Evolutionary conservation across 1,284 basidiomycete species (phyloP), one percentile per base, ranked within the genome.

Genomic region (Athelia sp.): DNA sequence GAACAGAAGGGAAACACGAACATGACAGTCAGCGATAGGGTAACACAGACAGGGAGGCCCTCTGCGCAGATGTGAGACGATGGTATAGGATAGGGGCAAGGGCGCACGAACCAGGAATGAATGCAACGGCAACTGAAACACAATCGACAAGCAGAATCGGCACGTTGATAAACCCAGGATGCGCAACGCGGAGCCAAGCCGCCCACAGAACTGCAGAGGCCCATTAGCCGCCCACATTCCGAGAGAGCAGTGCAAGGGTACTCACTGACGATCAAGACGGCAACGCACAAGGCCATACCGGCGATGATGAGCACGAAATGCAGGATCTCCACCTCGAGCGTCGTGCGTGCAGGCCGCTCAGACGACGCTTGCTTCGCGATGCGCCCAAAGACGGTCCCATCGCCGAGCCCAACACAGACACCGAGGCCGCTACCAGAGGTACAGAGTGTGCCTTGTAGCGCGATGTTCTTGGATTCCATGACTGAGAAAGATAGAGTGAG

Each of bases 381-480:
- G 78, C 70, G 22, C 84, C 84, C 50, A 76, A 74, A 23, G 73
- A 77, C 3, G 82, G 84, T 24, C 62, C 63, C 55, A 81, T 78
- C 10, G 81, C 79, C 0, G 76, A 77, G 54, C 75, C 75, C 45
- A 82, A 68, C 31, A 82, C 79, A 26, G 79, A 57, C 15, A 75
- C 82, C 1, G 69, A 52, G n/a, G 79, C 81, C 22, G 68, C 76
- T 29, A 13, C 13, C 6, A 48, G 65, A 70, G 26, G 79, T 74
- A 55, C 80, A 82, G 22, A 80, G 70, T 0, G 83, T 85, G 11
- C 82, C 82, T 63, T 82, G 78, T 13, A 84, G 63, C 4, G 76
- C 79, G 47, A 83, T 75, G 61, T 84, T 84, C 52, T 73, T 69
- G 45, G 74, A 29, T n/a, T n/a, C n/a, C n/a, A n/a, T n/a, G n/a